Base-by-base conservation (phyloP, 2,329 filamentous ascomycete species). In the Xylaria sp. region DNA sequence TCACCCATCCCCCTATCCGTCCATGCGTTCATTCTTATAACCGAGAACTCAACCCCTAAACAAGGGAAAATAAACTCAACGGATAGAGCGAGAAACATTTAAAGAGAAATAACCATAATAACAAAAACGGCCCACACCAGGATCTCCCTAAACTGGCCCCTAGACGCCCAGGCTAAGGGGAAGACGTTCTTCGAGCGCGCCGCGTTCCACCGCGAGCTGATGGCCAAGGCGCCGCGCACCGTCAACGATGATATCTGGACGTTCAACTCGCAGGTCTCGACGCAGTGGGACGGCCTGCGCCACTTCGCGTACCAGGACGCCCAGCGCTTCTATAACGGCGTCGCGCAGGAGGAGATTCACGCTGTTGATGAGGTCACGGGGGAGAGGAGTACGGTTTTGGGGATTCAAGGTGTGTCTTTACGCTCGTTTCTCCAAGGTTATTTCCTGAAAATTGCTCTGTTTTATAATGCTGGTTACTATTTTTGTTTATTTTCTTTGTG, bases 161-260 rank as follows among this genome's bases (percentile, higher is more conserved):
- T 91, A 5, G 82, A 88, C 78, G 84, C 86, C 12, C 84, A 88
- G 76, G 77, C 83, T 39, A 78, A 84, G 55, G 76, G 46, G 0
- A 66, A 83, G 10, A 82, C 86, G 20, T 86, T 89, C 76, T 89
- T 90, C 77, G 81, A 83, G 66, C 83, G 89, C 18, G 83, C 85
- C 68, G 78, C 82, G 2, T 89, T 91, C 74, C 81, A 87, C 68
- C 84, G 88, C 72, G 77, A 86, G 18, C 77, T 89, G 31, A 82
- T 85, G 66, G 80, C 83, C 54, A 88, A 88, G 77, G 76, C 81
- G 1, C 85, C 85, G 2, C 78, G 83, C 18, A 79, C 82, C 6
- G 85, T 89, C 31, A 90, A 91, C 75, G 89, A 91, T 75, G 88
- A 91, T 76, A 79, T 85, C 36, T 86, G 87, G 82, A 82, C 82